Evolutionary conservation across 1,284 basidiomycete species (phyloP), one percentile per base, ranked within the genome.

Genomic region (Ustilago trichophora): DNA sequence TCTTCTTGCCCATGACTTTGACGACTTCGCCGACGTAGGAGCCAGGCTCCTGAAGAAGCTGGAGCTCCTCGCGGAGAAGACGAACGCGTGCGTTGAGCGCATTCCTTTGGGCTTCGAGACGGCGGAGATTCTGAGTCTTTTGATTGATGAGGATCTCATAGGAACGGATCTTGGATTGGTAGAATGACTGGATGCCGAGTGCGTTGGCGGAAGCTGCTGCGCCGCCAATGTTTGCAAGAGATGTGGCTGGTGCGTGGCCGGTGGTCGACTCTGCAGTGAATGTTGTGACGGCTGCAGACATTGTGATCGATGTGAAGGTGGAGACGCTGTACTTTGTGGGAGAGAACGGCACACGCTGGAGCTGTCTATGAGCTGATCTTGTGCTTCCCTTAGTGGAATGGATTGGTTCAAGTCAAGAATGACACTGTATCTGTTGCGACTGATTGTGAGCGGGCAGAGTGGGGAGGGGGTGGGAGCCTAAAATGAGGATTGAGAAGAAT

Each of bases 1-100:
- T 97, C 83, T 90, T 98, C 90, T 98, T 98, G 59, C 94, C 92
- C 95, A 98, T 98, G 16, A 97, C 91, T 83, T 97, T 98, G 75
- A 98, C 90, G 3, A 98, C 90, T 83, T 98, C 96, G 21, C 95
- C 95, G 24, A 98, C 95, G 84, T 98, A 98, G 77, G 91, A 93
- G 29, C 93, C 95, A 0, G 96, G 94, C 81, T 98, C 95, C 75
- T 97, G 93, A 2, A 98, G 84, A 10, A 98, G 85, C 79, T 98
- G 93, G 3, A 98, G 85, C 83, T 98, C 95, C 82, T 98, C 96
- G 34, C 93, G 84, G 32, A 98, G 85, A 10, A 78, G 82, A 86
- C 68, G 68, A 91, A 93, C 93, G 85, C 93, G 85, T 16, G 93
- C 93, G 83, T 98, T 98, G 69, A 98, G 84, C 7, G 94, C 91